A percentile compares a stretch with the other conserved stretches of the same genome.
phyloP scores from a whole-genome alignment of 2,329 filamentous ascomycete species.

The Phialophora verrucosa region DNA sequence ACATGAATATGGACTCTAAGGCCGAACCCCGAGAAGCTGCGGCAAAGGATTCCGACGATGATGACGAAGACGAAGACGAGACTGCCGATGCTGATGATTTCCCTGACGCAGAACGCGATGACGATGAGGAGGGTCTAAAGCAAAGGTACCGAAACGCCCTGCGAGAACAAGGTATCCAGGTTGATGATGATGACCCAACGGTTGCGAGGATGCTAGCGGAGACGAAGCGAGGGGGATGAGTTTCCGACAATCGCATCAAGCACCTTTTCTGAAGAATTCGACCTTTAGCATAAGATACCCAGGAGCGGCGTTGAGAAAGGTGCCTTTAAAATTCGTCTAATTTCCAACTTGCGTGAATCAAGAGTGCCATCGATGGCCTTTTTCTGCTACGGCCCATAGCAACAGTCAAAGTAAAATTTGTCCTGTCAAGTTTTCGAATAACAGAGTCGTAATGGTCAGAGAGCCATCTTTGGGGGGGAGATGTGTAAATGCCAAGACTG shows the following conservation, averaged over 20 bases:
- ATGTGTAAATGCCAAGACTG: neutral
- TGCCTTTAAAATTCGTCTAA: neutral
- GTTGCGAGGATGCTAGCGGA: slow-evolving; percentile 47
- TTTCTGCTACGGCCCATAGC: neutral
- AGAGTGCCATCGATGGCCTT: neutral
- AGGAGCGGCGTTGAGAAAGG: slow-evolving; percentile 26
- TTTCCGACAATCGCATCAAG: neutral
- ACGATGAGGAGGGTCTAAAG: slow-evolving; percentile 69
- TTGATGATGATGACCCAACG: slow-evolving; percentile 55
- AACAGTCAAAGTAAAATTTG: neutral
- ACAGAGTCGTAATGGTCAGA: neutral
- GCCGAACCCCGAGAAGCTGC: slow-evolving; percentile 39
- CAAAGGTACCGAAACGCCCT: slow-evolving; percentile 80
- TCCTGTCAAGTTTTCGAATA: neutral
- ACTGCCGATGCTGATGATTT: slow-evolving; percentile 50
- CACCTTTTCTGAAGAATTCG: slow-evolving; percentile 3
- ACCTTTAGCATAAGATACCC: slow-evolving; percentile 36
- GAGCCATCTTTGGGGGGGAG: neutral
- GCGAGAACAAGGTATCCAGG: slow-evolving; percentile 57
- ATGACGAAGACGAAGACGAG: slow-evolving; percentile 55
- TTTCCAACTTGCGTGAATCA: neutral
- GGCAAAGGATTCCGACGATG: slow-evolving; percentile 55
- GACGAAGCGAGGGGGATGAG: slow-evolving; percentile 27
- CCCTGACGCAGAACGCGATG: slow-evolving; percentile 63
- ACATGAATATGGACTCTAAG: slow-evolving; percentile 69